phyloP scores from a whole-genome alignment of 2,329 filamentous ascomycete species.

The Trichophyton benhamiae region DNA sequence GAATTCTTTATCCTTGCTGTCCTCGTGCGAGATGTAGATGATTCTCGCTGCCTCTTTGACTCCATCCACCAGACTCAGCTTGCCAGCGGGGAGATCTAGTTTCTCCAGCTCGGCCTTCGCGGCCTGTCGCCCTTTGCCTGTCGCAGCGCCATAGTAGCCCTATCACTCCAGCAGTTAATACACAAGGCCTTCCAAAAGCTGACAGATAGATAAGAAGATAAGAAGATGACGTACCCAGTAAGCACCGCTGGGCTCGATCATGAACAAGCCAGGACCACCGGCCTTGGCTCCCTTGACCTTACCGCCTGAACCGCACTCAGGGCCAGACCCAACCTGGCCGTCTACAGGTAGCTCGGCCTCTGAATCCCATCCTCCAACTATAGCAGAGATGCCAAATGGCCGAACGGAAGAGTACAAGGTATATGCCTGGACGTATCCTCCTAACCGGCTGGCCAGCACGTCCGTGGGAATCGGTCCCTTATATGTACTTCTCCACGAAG shows the following conservation, averaged over 20 bases:
- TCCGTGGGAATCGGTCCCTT: slow-evolving; percentile 84
- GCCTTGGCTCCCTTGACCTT: slow-evolving; percentile 64
- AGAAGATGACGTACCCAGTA: slow-evolving; percentile 57
- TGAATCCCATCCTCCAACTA: slow-evolving; percentile 85
- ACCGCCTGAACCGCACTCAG: slow-evolving; percentile 66
- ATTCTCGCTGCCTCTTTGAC: slow-evolving; percentile 95
- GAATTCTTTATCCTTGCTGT: slow-evolving; percentile 99
- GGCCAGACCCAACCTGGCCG: slow-evolving; percentile 76
- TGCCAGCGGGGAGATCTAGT: slow-evolving; percentile 69
- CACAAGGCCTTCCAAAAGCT: no score
- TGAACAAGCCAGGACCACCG: slow-evolving; percentile 89
- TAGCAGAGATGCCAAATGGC: slow-evolving; percentile 91
- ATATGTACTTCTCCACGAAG: slow-evolving; percentile 83
- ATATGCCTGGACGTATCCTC: slow-evolving; percentile 91
- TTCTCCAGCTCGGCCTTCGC: slow-evolving; percentile 99
- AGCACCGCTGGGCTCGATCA: slow-evolving; percentile 93
- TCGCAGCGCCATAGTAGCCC: slow-evolving; percentile 96
- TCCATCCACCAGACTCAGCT: slow-evolving; percentile 67
- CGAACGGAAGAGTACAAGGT: slow-evolving; percentile 94
- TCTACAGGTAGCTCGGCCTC: slow-evolving; percentile 77
- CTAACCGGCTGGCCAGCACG: slow-evolving; percentile 84
- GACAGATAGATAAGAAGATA: background rate
- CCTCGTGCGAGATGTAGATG: slow-evolving; percentile 94
- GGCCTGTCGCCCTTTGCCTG: slow-evolving; percentile 89
- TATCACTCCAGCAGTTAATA: slow-evolving; percentile 23